These are phyloP conservation scores for Akanthomyces lecanii DNA, from an alignment of 2,329 filamentous ascomycete genomes.

Conservation along the genomic window DNA sequence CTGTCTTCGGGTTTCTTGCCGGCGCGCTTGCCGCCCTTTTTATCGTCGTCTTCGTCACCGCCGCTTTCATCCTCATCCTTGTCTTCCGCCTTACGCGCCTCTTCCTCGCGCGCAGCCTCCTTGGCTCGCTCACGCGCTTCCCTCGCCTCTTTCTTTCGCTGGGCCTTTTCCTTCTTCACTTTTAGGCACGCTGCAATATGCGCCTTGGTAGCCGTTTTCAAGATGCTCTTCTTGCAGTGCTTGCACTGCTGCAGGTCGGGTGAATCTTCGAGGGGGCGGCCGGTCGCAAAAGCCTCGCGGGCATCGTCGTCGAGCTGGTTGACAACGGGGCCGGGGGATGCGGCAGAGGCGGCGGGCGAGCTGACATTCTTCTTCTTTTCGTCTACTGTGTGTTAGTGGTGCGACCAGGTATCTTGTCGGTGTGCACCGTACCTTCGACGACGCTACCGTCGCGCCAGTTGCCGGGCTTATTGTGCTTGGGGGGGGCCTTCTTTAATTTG, in stretches of 20 bases:
- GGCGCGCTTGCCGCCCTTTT: conserved; percentile 46
- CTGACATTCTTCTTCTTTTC: conserved; percentile 51
- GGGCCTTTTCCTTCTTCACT: conserved; percentile 77
- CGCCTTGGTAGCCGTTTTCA: conserved; percentile 67
- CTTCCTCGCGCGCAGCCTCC: conserved; percentile 55
- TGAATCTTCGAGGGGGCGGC: conserved; percentile 74
- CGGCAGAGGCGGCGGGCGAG: conserved; percentile 38
- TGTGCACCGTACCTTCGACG: conserved; percentile 50
- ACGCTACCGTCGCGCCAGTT: conserved; percentile 68
- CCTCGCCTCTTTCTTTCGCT: conserved; percentile 70
- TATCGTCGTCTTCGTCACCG: conserved; percentile 36
- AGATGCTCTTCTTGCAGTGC: conserved; percentile 85
- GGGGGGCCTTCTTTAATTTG: conserved; percentile 59
- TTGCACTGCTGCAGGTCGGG: conserved; percentile 83
- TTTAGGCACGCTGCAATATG: conserved; percentile 83
- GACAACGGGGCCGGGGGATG: conserved; percentile 53
- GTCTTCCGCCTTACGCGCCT: conserved; percentile 48
- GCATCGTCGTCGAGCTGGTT: conserved; percentile 71
- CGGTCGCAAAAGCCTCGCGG: conserved; percentile 74
- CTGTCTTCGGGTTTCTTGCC: conserved; percentile 61
- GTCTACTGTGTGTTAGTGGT: conserved; percentile 31
- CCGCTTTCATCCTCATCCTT: conserved; percentile 49
- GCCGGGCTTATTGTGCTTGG: conserved; percentile 62
- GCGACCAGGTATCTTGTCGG: background rate
- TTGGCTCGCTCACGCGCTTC: conserved; percentile 65